Base-by-base conservation (phyloP, 257 asterid genomes). In the Primulina huaijiensis region DNA sequence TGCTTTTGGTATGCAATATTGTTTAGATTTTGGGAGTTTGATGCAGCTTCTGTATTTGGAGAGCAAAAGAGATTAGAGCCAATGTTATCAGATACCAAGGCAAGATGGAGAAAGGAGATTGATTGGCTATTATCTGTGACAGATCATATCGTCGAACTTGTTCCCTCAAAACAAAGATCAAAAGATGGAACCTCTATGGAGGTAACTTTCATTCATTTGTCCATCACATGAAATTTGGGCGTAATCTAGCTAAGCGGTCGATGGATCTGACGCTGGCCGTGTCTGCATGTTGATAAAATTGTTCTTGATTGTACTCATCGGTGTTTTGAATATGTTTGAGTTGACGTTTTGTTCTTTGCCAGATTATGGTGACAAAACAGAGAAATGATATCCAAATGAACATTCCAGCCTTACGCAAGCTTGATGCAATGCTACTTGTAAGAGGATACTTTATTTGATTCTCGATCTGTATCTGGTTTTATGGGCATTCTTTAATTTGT, bases 41-140 rank as follows among this genome's bases (percentile, higher is more conserved):
- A 82, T 73, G 85, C 78, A 89, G 98, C 98, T 69, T 90, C 98
- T 75, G 92, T 83, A 37, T 91, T 88, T 62, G 98, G 98, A 60
- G 97, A 92, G 23, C 97, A 90, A 63, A 30, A 73, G 19, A 92
- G 81, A 79, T 75, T 92, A 34, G 97, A 90, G 78, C 97, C 98
- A 8, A 90, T 90, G 98, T 70, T 90, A 14, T 55, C 79, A 11
- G 90, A 88, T 25, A 76, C 85, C 67, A 92, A 92, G 72, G 75
- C 74, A 29, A 82, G 95, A 77, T 92, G 98, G 98, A 88, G 75
- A 71, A 92, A 84, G 73, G 98, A 92, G 75, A 75, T 81, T 5
- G 94, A 82, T n/a, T 90, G 92, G 96, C 92, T 92, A 74, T 75
- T 90, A 63, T 82, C 92, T 6, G 95, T 92, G 33, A 79, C 98